Percentiles rank a stretch among this genome's conserved stretches.
These are phyloP conservation scores for Phaffia tasmanica DNA, from an alignment of 768 basidiomycete species.

Conservation along the genomic window DNA sequence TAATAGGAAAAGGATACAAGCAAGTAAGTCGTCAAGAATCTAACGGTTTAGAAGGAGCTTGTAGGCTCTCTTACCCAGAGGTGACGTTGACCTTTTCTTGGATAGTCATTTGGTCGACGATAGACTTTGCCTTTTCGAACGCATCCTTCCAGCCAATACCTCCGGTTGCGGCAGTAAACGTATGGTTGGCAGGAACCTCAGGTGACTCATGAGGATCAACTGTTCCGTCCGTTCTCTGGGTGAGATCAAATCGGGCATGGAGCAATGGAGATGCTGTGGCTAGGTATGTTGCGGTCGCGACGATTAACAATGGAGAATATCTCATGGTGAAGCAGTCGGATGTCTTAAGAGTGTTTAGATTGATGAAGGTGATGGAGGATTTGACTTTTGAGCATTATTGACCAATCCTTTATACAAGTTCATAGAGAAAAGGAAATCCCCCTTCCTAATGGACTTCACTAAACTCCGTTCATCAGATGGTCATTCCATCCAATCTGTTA, in stretches of 20 bases:
- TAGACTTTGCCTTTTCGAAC: conserved; percentile 12
- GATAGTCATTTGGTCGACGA: conserved; percentile 25
- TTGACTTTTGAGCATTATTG: no score
- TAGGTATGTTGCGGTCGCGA: conserved; percentile 8
- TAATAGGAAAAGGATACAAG: not conserved
- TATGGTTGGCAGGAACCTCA: conserved; percentile 9
- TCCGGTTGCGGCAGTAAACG: conserved; percentile 1
- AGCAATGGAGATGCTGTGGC: conserved; percentile 2
- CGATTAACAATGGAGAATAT: conserved; percentile 10
- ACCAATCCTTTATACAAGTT: no score
- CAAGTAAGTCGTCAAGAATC: not conserved
- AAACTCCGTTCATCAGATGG: no score
- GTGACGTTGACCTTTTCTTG: conserved; percentile 23
- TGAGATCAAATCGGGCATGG: not conserved
- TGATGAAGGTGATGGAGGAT: no score
- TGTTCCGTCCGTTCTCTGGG: conserved; percentile 1
- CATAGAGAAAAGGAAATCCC: no score
- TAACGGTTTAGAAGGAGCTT: not conserved
- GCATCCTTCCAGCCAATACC: conserved; percentile 19
- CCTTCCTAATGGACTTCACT: no score
- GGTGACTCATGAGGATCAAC: conserved; percentile 14
- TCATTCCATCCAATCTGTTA: no score
- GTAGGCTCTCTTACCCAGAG: not conserved
- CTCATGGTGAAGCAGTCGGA: not conserved
- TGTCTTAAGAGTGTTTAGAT: no score